Conservation (phyloP, 2,329 filamentous ascomycete genomes). For the Cordyceps fumosorosea region DNA sequence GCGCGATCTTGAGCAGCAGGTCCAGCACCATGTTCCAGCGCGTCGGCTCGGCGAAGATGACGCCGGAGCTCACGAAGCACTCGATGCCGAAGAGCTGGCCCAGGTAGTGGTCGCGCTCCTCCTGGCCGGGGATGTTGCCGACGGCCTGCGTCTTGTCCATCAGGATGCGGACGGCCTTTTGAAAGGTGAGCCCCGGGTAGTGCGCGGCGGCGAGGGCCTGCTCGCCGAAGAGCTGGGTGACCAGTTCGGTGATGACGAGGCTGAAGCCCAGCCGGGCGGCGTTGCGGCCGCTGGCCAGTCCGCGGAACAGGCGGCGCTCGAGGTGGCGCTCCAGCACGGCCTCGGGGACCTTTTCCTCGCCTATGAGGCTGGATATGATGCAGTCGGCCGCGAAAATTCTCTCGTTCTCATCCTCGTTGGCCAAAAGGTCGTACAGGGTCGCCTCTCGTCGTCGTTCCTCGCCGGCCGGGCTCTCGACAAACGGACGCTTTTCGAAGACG, state of each 20-base stretch:
- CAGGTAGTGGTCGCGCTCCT: constrained; percentile 78
- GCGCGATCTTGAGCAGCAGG: constrained; percentile 64
- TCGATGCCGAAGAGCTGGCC: constrained; percentile 84
- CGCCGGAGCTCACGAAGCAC: constrained; percentile 72
- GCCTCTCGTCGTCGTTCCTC: constrained; percentile 54
- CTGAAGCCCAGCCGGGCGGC: constrained; percentile 85
- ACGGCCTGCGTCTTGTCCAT: constrained; percentile 48
- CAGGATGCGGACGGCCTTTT: constrained; percentile 46
- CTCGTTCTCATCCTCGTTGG: constrained; percentile 50
- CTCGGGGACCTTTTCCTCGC: constrained; percentile 43
- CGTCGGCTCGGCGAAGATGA: constrained; percentile 56
- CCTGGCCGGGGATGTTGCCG: constrained; percentile 56
- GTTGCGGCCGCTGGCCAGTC: constrained; percentile 84
- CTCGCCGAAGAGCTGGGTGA: constrained; percentile 61
- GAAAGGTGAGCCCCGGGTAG: constrained; percentile 49
- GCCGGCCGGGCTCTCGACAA: constrained; percentile 44
- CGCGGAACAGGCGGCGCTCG: constrained; percentile 69
- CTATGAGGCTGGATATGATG: constrained; percentile 50
- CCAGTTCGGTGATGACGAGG: constrained; percentile 74
- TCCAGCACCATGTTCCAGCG: constrained; percentile 65
- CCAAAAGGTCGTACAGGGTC: constrained; percentile 53
- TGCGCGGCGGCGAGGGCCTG: constrained; percentile 37
- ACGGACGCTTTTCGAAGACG: constrained; percentile 32
- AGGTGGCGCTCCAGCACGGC: constrained; percentile 51
- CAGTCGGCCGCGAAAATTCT: constrained; percentile 53